Evolutionary conservation across 768 basidiomycete species (phyloP).

Genomic region (Phanerochaete sordida): DNA sequence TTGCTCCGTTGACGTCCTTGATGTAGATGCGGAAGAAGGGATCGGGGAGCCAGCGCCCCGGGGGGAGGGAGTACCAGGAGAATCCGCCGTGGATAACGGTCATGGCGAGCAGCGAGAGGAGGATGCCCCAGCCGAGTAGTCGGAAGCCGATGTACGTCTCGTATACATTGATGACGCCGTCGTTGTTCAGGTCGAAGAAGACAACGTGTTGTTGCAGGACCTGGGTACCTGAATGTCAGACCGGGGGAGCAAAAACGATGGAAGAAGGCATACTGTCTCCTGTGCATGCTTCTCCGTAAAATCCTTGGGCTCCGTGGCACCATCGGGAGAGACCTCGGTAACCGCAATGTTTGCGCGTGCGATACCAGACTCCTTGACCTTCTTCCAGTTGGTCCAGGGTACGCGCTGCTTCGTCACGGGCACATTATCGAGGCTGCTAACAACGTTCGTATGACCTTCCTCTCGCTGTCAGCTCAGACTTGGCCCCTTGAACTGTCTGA

Average conservation of each 20-base stretch:
- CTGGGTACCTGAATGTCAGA: background rate
- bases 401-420: background rate
- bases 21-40: constrained; percentile 39
- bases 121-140: constrained; percentile 37
- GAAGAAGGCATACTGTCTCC: constrained; percentile 26
- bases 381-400: constrained; percentile 3
- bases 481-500: background rate
- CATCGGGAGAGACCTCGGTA: constrained; percentile 11
- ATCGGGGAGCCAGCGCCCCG: constrained; percentile 30
- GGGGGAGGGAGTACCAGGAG: constrained; percentile 29
- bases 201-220: constrained; percentile 36
- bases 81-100: constrained; percentile 33
- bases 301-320: constrained; percentile 11
- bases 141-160: constrained; percentile 41
- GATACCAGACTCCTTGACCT: constrained; percentile 10
- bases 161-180: constrained; percentile 42
- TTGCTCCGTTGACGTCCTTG: constrained; percentile 30
- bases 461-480: background rate
- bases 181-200: constrained; percentile 38
- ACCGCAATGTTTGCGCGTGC: constrained; percentile 20
- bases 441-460: background rate
- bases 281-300: constrained; percentile 16
- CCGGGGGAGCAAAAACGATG: background rate
- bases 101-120: constrained; percentile 32
- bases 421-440: background rate